phyloP scores from a whole-genome alignment of 1,139 yeast species.

The Hemisphaericaspora xylofermentans region DNA sequence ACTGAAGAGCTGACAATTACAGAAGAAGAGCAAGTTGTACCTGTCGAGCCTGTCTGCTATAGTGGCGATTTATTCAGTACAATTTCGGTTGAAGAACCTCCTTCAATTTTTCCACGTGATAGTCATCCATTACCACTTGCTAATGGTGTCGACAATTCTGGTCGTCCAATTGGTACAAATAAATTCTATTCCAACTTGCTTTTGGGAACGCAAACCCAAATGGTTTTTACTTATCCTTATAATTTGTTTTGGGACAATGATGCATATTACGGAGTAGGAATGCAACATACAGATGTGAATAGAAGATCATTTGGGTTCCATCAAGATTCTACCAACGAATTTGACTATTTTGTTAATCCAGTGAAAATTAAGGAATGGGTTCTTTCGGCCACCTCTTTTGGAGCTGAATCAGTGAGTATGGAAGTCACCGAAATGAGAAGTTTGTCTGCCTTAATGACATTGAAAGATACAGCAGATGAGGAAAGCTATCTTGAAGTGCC shows the following conservation, averaged over 20 bases:
- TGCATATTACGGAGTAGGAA: slow-evolving; percentile 58
- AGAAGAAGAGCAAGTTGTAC: background rate
- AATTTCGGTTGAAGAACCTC: slow-evolving; percentile 51
- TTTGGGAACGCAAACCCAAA: slow-evolving; percentile 61
- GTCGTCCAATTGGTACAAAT: slow-evolving; percentile 67
- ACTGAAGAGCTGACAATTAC: background rate
- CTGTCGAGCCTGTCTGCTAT: slow-evolving; percentile 19
- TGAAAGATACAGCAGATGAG: slow-evolving; percentile 31
- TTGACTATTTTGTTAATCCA: slow-evolving; percentile 55
- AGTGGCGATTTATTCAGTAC: slow-evolving; percentile 45
- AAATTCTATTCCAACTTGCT: slow-evolving; percentile 81
- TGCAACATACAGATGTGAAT: slow-evolving; percentile 59
- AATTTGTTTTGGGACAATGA: slow-evolving; percentile 59
- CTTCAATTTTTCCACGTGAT: slow-evolving; percentile 46
- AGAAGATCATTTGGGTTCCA: slow-evolving; percentile 67
- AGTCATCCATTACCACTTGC: slow-evolving; percentile 53
- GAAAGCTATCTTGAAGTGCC: slow-evolving; percentile 40
- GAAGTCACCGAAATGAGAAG: slow-evolving; percentile 50
- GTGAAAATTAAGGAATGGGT: slow-evolving; percentile 51
- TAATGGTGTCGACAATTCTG: slow-evolving; percentile 44
- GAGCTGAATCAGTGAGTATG: slow-evolving; percentile 33
- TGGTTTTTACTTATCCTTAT: slow-evolving; percentile 81
- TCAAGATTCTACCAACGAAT: slow-evolving; percentile 16
- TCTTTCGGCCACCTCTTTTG: slow-evolving; percentile 54
- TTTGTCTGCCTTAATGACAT: slow-evolving; percentile 54